Base-by-base conservation (phyloP, 1,139 yeast species). In the Protomyces macrosporus region DNA sequence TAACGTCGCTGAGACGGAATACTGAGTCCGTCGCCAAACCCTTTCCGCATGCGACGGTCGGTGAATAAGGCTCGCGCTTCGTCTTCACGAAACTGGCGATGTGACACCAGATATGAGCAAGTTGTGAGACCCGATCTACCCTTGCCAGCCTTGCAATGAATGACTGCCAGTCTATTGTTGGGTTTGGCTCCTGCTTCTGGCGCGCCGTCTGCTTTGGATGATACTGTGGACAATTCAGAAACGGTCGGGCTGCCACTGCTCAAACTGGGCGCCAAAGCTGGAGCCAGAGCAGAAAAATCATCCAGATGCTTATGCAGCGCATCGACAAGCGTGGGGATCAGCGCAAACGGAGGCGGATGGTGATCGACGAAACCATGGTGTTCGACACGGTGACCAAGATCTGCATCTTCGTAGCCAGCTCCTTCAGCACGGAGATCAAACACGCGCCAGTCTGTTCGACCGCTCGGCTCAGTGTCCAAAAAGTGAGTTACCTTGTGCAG, bases 81-180 rank as follows among this genome's bases (percentile, higher is more conserved):
- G 0, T 76, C 73, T 36, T 80, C 75, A 0, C 77, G 69, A 61
- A 75, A 67, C 3, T 71, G 75, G 50, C 73, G 69, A 59, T 74
- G 74, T 56, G 79, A 76, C 81, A 90, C 84, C 66, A 91, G 73
- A 70, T 84, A 87, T 0, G 91, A 89, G 69, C 90, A 84, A 2
- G 82, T 81, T 3, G 89, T 75, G 0, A 91, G 82, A 0, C 98
- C 98, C 0, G 96, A 85, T 40, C 98, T 77, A 0, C 98, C 98
- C 72, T 90, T 91, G 0, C 98, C 98, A 66, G 90, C 90, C 70
- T 88, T 86, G 72, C 98, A 93, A 72, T 93, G 98, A 7, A 91
- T 74, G 0, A 90, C 81, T 0, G 88, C 95, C 1, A 85, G 84
- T 67, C 82, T 80, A 0, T 72, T 65, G 0, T 42, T 42, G 30